Conservation (phyloP, 2,329 filamentous ascomycete species). For the Drechslerella coelobrocha region DNA sequence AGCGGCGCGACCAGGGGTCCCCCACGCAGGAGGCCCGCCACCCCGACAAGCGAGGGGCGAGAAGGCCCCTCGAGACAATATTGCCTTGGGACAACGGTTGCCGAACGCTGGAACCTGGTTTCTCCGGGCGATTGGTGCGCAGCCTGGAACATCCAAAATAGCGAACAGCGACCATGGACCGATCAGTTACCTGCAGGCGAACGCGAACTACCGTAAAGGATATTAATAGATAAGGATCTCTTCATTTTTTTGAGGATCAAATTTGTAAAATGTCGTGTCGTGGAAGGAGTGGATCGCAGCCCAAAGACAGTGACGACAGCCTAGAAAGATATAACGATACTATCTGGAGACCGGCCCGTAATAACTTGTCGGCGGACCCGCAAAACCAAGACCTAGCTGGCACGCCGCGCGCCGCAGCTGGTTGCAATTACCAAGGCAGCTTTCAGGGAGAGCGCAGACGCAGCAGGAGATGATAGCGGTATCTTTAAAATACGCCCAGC, state of each 20-base stretch:
- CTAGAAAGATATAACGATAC: constrained; percentile 33
- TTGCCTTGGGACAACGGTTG: constrained; percentile 11
- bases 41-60: constrained; percentile 25
- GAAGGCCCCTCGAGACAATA: constrained; percentile 5
- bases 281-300: constrained; percentile 1
- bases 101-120: constrained; percentile 34
- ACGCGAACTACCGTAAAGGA: constrained; percentile 10
- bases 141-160: constrained; percentile 6
- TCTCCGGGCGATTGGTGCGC: background rate
- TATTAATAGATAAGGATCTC: constrained; percentile 13
- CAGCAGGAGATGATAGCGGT: constrained; percentile 1
- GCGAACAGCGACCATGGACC: constrained; percentile 19
- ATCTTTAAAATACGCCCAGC: constrained; percentile 18
- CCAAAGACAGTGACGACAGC: constrained; percentile 38
- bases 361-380: background rate
- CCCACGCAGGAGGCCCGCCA: constrained; percentile 22
- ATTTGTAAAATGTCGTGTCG: background rate
- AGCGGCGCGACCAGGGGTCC: constrained; percentile 32
- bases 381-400: constrained; percentile 7
- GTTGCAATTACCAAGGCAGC: constrained; percentile 16
- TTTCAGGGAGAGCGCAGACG: too few relatives aligned
- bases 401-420: too few relatives aligned
- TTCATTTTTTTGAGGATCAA: constrained; percentile 16
- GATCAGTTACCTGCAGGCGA: constrained; percentile 22
- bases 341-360: constrained; percentile 40